A percentile compares a stretch with the other conserved stretches of the same genome.
phyloP scores from a whole-genome alignment of 164 flowering plant genomes.

The Malania oleifera region DNA sequence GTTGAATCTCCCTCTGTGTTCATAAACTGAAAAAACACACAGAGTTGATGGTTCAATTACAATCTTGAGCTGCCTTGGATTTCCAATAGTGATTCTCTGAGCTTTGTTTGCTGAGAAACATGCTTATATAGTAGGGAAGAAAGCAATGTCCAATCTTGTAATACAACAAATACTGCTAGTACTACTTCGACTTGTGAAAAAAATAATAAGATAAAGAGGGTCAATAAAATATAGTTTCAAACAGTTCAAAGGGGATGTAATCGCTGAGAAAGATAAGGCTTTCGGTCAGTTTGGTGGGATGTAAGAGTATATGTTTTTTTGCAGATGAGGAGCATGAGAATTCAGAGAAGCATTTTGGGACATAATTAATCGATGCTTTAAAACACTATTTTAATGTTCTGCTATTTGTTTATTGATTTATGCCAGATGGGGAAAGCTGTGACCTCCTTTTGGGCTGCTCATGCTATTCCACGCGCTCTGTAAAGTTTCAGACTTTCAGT shows the following conservation, averaged over 20 bases:
- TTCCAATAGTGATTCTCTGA: conserved; percentile 12
- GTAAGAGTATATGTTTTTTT: conserved; percentile 27
- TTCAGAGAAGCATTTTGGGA: conserved; percentile 34
- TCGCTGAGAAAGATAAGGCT: conserved; percentile 45
- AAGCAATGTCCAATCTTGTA: conserved; percentile 18
- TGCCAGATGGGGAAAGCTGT: conserved; percentile 33
- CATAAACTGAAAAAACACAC: conserved; percentile 2
- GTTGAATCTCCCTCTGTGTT: not conserved
- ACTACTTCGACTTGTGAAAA: conserved; percentile 10
- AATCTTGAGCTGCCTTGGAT: conserved; percentile 22
- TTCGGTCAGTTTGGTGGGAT: conserved; percentile 50
- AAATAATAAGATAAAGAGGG: not conserved
- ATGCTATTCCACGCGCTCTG: conserved; percentile 52
- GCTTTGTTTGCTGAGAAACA: conserved; percentile 7
- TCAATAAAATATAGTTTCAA: conserved; percentile 14
- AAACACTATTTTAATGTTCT: conserved; percentile 1
- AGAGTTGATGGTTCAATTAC: not conserved
- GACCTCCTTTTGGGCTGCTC: conserved; percentile 47
- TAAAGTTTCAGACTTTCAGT: conserved; percentile 34
- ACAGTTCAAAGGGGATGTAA: conserved; percentile 19
- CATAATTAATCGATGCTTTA: conserved; percentile 4
- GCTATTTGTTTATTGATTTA: not conserved
- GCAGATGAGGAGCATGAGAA: conserved; percentile 65
- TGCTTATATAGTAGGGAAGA: conserved; percentile 24
- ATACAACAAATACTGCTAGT: conserved; percentile 8